A percentile compares a stretch with the other conserved stretches of the same genome.
phyloP scores from a whole-genome alignment of 306 rosid genomes.

The Casuarina equisetifolia region DNA sequence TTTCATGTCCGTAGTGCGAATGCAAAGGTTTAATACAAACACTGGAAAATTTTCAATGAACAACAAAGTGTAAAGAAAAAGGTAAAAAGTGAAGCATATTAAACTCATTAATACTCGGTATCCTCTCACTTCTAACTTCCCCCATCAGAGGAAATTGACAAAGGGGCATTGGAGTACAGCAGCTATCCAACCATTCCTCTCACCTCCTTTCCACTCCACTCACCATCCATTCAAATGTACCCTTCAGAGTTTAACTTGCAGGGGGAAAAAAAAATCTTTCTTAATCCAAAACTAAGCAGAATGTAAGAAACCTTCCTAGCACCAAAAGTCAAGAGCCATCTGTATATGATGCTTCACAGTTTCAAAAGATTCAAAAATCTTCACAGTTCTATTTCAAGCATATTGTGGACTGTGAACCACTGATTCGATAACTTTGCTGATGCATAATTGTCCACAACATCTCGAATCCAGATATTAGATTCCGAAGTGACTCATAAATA shows the following conservation, averaged over 20 bases:
- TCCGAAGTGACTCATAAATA: not conserved
- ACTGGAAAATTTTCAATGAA: not conserved
- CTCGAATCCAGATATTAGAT: not conserved
- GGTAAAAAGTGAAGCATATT: not conserved
- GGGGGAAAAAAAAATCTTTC: not conserved
- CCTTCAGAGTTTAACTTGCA: not conserved
- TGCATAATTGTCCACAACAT: not conserved
- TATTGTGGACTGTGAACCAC: not conserved
- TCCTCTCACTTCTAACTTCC: not conserved
- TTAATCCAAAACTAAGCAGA: not conserved
- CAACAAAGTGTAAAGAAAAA: not conserved
- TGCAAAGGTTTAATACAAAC: not conserved
- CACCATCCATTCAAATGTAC: not conserved
- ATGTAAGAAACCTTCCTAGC: not conserved
- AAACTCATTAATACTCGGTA: not conserved
- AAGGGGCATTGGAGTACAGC: not conserved
- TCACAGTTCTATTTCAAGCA: not conserved
- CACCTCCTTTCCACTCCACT: not conserved
- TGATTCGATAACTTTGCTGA: not conserved
- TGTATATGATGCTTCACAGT: not conserved
- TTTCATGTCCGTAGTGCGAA: not conserved
- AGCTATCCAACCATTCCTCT: not conserved
- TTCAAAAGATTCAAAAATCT: not conserved
- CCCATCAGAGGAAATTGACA: not conserved
- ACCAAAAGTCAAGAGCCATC: not conserved